Evolutionary conservation across 2,329 filamentous ascomycete genomes (phyloP).

Genomic region (Rugonectria rugulosa): DNA sequence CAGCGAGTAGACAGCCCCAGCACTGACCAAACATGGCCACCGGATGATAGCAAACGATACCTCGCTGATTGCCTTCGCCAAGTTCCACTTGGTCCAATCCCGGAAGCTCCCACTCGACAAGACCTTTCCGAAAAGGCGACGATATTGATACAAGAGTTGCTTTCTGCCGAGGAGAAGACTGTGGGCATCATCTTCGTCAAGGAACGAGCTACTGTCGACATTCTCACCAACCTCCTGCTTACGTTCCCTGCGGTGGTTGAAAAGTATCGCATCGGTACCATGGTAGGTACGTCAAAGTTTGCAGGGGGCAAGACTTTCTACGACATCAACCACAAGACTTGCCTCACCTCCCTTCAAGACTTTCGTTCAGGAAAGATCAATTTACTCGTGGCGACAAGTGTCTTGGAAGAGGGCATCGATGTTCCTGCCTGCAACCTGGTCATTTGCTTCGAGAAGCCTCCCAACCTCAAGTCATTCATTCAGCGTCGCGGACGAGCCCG

Average conservation of each 20-base stretch:
- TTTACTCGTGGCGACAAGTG: constrained; percentile 68
- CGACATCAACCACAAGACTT: constrained; percentile 44
- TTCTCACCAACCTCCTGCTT: constrained; percentile 66
- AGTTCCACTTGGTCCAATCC: constrained; percentile 37
- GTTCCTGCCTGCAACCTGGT: constrained; percentile 70
- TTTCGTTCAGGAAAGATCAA: constrained; percentile 65
- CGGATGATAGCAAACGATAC: constrained; percentile 62
- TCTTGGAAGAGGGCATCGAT: constrained; percentile 74
- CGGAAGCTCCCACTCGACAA: constrained; percentile 12
- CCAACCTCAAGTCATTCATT: constrained; percentile 64
- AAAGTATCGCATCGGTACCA: constrained; percentile 59
- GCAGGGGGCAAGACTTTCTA: constrained; percentile 50
- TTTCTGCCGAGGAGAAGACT: constrained; percentile 49
- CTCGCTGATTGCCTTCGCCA: constrained; percentile 55
- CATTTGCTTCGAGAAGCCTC: constrained; percentile 61
- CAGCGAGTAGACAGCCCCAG: constrained; percentile 27
- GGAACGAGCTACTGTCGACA: constrained; percentile 66
- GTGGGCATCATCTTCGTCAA: constrained; percentile 74
- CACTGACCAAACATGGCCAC: constrained; percentile 50
- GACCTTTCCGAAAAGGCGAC: constrained; percentile 65
- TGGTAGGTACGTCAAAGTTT: constrained; percentile 61
- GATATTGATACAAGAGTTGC: constrained; percentile 60
- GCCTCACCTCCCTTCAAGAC: constrained; percentile 47
- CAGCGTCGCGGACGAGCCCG: constrained; percentile 64
- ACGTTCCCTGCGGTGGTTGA: constrained; percentile 56